phyloP scores from a whole-genome alignment of 331 rosid genomes.

The Dryas integrifolia region DNA sequence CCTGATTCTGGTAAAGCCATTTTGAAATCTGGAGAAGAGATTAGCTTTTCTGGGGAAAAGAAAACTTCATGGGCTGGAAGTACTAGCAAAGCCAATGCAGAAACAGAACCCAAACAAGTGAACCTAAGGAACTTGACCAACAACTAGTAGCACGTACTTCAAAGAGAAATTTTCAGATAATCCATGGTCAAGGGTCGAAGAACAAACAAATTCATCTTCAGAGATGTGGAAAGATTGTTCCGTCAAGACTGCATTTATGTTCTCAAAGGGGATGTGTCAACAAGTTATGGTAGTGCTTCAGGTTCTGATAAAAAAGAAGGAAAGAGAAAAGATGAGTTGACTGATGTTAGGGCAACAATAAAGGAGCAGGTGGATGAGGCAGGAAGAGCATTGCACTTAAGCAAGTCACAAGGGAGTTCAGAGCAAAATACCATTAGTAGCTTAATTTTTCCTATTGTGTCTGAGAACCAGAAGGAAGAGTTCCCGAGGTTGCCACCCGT shows the following conservation, averaged over 20 bases:
- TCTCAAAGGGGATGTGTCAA: constrained; percentile 54
- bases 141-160: constrained; percentile 40
- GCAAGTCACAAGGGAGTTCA: constrained; percentile 60
- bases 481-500: constrained; percentile 93
- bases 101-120: constrained; percentile 45
- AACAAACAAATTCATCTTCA: constrained; percentile 51
- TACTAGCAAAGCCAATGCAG: constrained; percentile 50
- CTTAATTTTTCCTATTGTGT: constrained; percentile 54
- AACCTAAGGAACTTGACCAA: constrained; percentile 51
- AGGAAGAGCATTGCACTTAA: constrained; percentile 70
- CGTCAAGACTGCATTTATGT: constrained; percentile 76
- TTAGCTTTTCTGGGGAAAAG: constrained; percentile 44
- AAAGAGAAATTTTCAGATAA: constrained; percentile 59
- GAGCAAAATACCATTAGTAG: constrained; percentile 51
- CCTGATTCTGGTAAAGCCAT: constrained; percentile 40
- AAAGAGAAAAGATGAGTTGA: constrained; percentile 50
- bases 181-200: constrained; percentile 65
- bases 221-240: constrained; percentile 77
- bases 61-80: constrained; percentile 61
- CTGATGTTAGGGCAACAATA: constrained; percentile 55
- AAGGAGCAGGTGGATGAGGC: constrained; percentile 88
- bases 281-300: constrained; percentile 43
- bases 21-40: constrained; percentile 44
- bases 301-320: constrained; percentile 62
- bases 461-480: constrained; percentile 75